Evolutionary conservation across 345 rosid species (phyloP), one percentile per base, ranked within the genome.

Genomic region (Atalantia buxifolia): DNA sequence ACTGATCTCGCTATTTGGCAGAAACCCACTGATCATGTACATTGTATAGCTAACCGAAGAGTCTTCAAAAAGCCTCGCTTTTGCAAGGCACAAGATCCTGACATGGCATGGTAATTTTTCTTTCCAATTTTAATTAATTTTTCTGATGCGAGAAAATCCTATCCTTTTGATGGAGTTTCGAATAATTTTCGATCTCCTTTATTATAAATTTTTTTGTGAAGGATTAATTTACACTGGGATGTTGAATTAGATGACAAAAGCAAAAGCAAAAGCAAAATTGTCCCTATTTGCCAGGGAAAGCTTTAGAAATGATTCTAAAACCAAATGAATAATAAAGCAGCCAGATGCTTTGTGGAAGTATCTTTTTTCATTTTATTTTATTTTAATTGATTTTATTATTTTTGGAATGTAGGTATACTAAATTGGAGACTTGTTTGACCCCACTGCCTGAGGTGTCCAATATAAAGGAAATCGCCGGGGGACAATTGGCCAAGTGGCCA

Each of bases 1-100:
- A 86, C 80, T 8, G 97, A 94, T 66, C 84, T 92, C 79, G 97
- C 97, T 9, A 86, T 96, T 27, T 96, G 96, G 97, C 98, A 87
- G 71, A 96, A 96, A 80, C 92, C 99, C 7, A 90, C 87, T 8
- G 94, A 96, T 76, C 99, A 96, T 40, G 74, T 92, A 21, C 95
- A 89, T 64, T 96, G 99, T 76, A 88, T 83, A 80, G 80, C 74
- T 36, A 86, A 60, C 66, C 83, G 93, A 83, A 86, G 82, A 63
- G 86, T 88, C 40, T 86, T 86, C 74, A 92, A 89, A 85, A 74
- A 80, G 25, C 97, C 97, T 0, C 83, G 65, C 50, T 89, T 96
- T 75, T 96, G 99, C 87, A 77, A 75, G 30, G 79, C 88, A 8
- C 92, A 78, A 53, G 89, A 96, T 81, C 92, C 92, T 7, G 98